Percentiles rank a stretch among this genome's conserved stretches.
These are phyloP conservation scores for Fusarium citri DNA, from an alignment of 2,329 filamentous ascomycete genomes.

Conservation along the genomic window DNA sequence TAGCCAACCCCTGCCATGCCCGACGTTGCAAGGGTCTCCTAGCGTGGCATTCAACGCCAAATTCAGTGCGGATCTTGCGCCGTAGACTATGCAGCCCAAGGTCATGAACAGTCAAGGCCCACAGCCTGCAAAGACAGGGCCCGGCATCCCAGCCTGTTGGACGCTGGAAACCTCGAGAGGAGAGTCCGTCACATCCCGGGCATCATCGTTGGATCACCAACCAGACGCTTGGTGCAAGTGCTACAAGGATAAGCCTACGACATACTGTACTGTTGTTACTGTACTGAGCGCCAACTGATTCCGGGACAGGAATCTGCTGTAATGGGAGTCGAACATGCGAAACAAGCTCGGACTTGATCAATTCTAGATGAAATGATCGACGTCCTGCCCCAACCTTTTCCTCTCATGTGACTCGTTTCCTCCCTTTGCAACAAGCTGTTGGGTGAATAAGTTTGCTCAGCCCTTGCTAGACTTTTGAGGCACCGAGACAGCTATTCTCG, in stretches of 20 bases:
- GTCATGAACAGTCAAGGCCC: slow-evolving; percentile 17
- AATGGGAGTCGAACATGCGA: neutral
- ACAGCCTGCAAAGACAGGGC: slow-evolving; percentile 26
- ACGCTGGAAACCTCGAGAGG: slow-evolving; percentile 19
- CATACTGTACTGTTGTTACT: too few relatives aligned
- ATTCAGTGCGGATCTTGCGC: slow-evolving; percentile 5
- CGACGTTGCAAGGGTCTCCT: slow-evolving; percentile 28
- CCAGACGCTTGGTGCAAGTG: neutral
- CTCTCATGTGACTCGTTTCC: slow-evolving; percentile 40
- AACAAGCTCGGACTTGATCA: slow-evolving; percentile 6
- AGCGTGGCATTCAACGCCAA: slow-evolving; percentile 30
- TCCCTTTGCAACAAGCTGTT: slow-evolving; percentile 10
- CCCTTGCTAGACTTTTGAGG: slow-evolving; percentile 18
- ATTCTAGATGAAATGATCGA: slow-evolving; percentile 42
- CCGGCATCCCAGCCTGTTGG: slow-evolving; percentile 45
- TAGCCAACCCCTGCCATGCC: slow-evolving; percentile 18
- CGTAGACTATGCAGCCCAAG: neutral
- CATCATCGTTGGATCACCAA: slow-evolving; percentile 3
- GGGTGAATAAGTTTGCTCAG: slow-evolving; percentile 2
- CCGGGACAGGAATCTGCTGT: neutral
- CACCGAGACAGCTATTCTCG: slow-evolving; percentile 23
- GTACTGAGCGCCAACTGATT: neutral
- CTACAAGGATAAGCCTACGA: neutral
- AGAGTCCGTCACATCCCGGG: slow-evolving; percentile 27
- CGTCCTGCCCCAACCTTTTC: slow-evolving; percentile 16